phyloP scores from a whole-genome alignment of 306 rosid genomes.

The Astragalus membranaceus region DNA sequence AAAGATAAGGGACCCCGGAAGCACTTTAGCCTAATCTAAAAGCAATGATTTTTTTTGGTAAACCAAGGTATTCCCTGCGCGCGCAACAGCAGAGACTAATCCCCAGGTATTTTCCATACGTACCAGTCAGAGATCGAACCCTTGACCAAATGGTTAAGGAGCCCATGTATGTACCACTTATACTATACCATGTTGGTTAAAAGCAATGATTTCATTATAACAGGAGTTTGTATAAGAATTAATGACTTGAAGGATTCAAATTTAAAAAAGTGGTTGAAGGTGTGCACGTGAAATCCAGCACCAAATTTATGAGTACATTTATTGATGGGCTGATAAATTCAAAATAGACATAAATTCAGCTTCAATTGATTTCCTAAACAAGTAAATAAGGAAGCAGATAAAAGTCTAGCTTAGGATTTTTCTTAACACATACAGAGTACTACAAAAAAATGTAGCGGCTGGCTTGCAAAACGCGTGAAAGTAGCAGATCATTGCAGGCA shows the following conservation, averaged over 20 bases:
- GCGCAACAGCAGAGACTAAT: no score
- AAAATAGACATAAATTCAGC: slow-evolving; percentile 27
- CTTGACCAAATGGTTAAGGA: no score
- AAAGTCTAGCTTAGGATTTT: not conserved
- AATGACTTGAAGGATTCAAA: not conserved
- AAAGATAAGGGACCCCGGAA: no score
- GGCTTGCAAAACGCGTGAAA: slow-evolving; percentile 5
- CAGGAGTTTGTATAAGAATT: not conserved
- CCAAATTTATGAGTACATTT: slow-evolving; percentile 29
- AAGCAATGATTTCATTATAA: not conserved
- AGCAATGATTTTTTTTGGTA: no score
- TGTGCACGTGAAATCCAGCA: slow-evolving; percentile 24
- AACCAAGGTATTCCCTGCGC: no score
- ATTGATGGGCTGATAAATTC: slow-evolving; percentile 15
- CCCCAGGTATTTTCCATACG: no score
- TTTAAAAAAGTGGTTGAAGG: slow-evolving; percentile 16
- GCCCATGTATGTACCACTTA: no score
- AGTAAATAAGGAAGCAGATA: slow-evolving; percentile 8
- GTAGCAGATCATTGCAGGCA: not conserved
- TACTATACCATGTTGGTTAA: not conserved
- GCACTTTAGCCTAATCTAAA: no score
- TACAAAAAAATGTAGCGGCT: not conserved
- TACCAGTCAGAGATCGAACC: no score
- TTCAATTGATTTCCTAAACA: slow-evolving; percentile 19
- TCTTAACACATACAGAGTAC: not conserved